Conservation (phyloP, 108 stramenopile genomes). For the Skeletonema grethae region DNA sequence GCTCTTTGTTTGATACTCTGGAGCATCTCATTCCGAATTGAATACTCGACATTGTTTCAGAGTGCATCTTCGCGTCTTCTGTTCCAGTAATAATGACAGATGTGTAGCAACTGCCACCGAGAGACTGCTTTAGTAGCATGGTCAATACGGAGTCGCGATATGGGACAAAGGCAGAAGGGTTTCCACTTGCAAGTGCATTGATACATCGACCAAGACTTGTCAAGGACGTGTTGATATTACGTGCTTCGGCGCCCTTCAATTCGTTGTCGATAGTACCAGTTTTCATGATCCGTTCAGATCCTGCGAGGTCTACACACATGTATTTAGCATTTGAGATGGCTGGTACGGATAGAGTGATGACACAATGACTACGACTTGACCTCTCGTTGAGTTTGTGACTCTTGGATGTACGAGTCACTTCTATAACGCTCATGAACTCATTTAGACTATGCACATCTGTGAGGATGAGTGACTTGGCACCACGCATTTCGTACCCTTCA, state of each 20-base stretch:
- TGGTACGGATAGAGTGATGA: not conserved
- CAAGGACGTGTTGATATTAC: constrained; percentile 38
- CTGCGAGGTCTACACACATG: constrained; percentile 43
- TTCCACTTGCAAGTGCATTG: constrained; percentile 23
- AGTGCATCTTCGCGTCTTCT: constrained; percentile 4
- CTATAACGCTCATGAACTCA: not conserved
- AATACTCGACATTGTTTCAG: not conserved
- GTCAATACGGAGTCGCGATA: constrained; percentile 45
- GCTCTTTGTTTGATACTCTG: not conserved
- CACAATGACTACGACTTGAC: not conserved
- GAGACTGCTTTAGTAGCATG: constrained; percentile 26
- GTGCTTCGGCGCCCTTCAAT: constrained; percentile 26
- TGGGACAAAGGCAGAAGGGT: constrained; percentile 26
- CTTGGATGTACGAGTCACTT: not conserved
- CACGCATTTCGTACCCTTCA: constrained; percentile 1
- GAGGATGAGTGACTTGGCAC: not conserved
- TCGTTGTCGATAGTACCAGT: constrained; percentile 15
- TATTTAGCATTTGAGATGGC: constrained; percentile 2
- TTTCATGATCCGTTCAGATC: constrained; percentile 32
- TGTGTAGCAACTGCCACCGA: constrained; percentile 30
- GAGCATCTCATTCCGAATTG: constrained; percentile 1
- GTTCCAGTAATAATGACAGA: constrained; percentile 8
- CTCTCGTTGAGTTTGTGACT: not conserved
- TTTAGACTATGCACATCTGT: not conserved
- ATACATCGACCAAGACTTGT: constrained; percentile 36